Evolutionary conservation across 305 asterid genomes (phyloP).

Genomic region (Fraxinus dipetala): DNA sequence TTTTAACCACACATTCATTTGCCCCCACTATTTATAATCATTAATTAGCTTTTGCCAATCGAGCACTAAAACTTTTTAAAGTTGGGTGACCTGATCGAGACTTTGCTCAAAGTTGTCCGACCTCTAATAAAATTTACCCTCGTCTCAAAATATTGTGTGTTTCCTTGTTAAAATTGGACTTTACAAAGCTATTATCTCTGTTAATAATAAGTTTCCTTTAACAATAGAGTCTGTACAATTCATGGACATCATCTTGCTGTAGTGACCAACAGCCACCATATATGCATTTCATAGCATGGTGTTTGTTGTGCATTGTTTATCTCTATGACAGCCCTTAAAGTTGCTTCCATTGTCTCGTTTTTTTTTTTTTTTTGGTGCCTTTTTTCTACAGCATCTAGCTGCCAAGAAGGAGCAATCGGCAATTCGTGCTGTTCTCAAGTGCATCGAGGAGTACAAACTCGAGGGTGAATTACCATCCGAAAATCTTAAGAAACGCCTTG

Average conservation of each 20-base stretch:
- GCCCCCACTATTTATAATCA: background rate
- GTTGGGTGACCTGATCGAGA: background rate
- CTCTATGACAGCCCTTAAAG: no score
- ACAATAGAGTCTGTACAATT: background rate
- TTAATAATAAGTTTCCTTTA: no score
- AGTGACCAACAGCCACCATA: background rate
- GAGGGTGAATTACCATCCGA: conserved; percentile 80
- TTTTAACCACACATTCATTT: background rate
- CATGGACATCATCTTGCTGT: background rate
- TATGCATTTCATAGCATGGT: background rate
- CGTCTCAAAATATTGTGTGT: background rate
- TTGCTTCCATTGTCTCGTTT: background rate
- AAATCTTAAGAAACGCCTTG: conserved; percentile 81
- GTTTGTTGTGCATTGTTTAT: background rate
- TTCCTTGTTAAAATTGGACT: background rate
- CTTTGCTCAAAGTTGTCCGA: background rate
- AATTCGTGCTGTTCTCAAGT: conserved; percentile 81
- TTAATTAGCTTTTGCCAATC: background rate
- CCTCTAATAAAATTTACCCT: background rate
- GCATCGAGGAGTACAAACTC: conserved; percentile 95
- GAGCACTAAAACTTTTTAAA: background rate
- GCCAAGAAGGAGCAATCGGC: conserved; percentile 97
- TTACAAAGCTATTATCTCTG: background rate
- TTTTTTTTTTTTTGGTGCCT: background rate
- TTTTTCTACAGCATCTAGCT: conserved; percentile 66